Evolutionary conservation across 2,329 filamentous ascomycete species (phyloP).

Genomic region (Aspergillus sp.): DNA sequence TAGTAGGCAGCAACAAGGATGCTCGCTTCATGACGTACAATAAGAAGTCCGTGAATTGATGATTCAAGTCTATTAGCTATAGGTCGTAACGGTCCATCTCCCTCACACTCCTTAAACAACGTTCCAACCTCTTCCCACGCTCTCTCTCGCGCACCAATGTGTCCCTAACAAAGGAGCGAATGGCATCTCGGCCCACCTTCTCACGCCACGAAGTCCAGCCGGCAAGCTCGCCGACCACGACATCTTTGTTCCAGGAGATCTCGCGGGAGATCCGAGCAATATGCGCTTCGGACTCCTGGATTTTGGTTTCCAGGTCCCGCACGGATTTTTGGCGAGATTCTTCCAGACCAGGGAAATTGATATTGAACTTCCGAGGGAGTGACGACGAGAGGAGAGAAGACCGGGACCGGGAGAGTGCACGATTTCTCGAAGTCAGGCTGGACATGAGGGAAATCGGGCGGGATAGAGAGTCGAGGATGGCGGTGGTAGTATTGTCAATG

Average conservation of each 20-base stretch:
- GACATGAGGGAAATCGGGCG: conserved; percentile 75
- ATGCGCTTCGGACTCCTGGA: conserved; percentile 66
- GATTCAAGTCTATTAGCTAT: conserved; percentile 13
- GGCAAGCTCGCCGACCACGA: conserved; percentile 85
- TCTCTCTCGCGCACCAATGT: conserved; percentile 80
- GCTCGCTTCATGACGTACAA: neutral
- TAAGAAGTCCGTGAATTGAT: neutral
- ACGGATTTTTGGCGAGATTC: conserved; percentile 80
- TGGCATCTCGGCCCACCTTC: conserved; percentile 68
- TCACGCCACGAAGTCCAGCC: conserved; percentile 92
- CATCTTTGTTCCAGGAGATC: conserved; percentile 86
- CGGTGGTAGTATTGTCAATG: conserved; percentile 78
- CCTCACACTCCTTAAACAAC: conserved; percentile 67
- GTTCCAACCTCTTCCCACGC: conserved; percentile 73
- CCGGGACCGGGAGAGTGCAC: conserved; percentile 74
- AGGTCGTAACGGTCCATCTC: conserved; percentile 22
- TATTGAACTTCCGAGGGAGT: conserved; percentile 45
- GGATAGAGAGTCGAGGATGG: conserved; percentile 74
- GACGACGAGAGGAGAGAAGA: conserved; percentile 66
- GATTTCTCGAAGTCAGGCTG: conserved; percentile 70
- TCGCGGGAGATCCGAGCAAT: conserved; percentile 74
- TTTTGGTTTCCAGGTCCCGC: conserved; percentile 80
- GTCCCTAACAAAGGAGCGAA: conserved; percentile 71
- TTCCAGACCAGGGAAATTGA: conserved; percentile 60
- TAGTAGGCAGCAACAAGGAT: neutral